These are phyloP conservation scores for Aspergillus hancockii DNA, from an alignment of 495 filamentous ascomycete species.

Conservation along the genomic window DNA sequence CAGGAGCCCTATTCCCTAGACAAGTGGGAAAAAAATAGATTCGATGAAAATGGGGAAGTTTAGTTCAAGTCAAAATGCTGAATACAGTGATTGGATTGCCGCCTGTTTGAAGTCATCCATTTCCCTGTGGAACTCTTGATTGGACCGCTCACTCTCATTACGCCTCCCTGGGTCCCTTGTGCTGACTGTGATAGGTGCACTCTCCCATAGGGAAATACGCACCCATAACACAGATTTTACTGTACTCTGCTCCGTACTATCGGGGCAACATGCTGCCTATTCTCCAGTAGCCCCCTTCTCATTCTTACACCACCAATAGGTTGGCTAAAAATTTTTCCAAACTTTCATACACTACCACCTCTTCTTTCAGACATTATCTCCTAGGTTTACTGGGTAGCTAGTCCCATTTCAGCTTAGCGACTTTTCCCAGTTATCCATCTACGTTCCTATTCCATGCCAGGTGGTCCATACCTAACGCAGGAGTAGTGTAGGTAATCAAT, in stretches of 20 bases:
- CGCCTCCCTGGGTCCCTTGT: constrained; percentile 14
- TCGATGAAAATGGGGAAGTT: not conserved
- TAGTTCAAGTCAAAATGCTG: constrained; percentile 2
- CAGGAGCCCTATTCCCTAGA: constrained; percentile 3
- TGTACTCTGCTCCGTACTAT: constrained; percentile 8
- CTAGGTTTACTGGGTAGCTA: constrained; percentile 2
- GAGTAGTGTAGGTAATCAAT: not conserved
- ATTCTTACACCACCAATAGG: constrained; percentile 14
- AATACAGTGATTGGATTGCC: constrained; percentile 16
- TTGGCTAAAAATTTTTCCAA: constrained; percentile 3
- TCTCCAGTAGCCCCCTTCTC: constrained; percentile 7
- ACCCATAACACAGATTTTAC: constrained; percentile 11
- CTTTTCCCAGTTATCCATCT: constrained; percentile 1
- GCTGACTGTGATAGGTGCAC: too few species aligned
- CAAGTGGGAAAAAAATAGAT: not conserved
- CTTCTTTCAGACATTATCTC: not conserved
- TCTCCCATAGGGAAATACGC: constrained; percentile 5
- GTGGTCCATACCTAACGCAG: constrained; percentile 18
- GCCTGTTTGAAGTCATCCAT: constrained; percentile 14
- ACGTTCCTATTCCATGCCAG: constrained; percentile 13
- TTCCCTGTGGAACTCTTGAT: constrained; percentile 4
- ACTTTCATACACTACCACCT: constrained; percentile 6
- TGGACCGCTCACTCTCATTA: constrained; percentile 7
- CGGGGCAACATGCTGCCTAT: constrained; percentile 16
- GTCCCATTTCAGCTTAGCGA: constrained; percentile 12